Evolutionary conservation across 768 basidiomycete genomes (phyloP), one percentile per base, ranked within the genome.

Genomic region (Trametes villosa): DNA sequence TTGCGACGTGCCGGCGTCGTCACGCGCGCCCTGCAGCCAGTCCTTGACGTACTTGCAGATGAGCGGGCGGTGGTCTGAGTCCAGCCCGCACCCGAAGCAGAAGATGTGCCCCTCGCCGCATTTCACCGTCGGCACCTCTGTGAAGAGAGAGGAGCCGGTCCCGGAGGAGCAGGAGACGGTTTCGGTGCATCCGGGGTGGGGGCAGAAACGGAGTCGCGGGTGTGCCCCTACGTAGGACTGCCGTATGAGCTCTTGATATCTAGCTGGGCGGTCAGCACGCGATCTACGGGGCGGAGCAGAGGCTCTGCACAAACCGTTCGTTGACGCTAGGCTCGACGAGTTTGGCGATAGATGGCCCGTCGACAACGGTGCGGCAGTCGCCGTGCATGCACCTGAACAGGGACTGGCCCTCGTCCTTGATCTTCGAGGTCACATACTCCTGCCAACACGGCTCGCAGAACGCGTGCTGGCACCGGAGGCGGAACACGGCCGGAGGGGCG

Each of bases 1-100:
- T 73, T 99, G 98, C 29, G 94, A 91, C 20, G 97, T 99, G 76
- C 98, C 97, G 60, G 91, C 93, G 70, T 99, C 97, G 70, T 99
- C 97, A 48, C 87, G 85, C 72, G 96, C 97, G 73, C 96, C 98
- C 84, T 89, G 92, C 69, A 95, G 75, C 97, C 97, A 99, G 78
- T 92, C 82, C 77, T 81, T 87, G 58, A 94, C 91, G 29, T 95
- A 86, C 20, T 75, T 78, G 74, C 97, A 99, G 51, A 96, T 82
- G 41, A 96, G 85, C 0, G 97, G 97, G n/a, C 94, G 85, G 71
- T 99, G 97, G 70, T 96, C 93, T 61, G 82, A 84, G 69, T 94
- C 90, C 66, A 92, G 83, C 24, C 86, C 79, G 69, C 97, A 99
- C 5, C 97, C 97, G 70, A 99, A 98, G 76, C 97, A 99, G 73